Evolutionary conservation across 2,329 filamentous ascomycete species (phyloP).

Genomic region (Cordyceps javanica): DNA sequence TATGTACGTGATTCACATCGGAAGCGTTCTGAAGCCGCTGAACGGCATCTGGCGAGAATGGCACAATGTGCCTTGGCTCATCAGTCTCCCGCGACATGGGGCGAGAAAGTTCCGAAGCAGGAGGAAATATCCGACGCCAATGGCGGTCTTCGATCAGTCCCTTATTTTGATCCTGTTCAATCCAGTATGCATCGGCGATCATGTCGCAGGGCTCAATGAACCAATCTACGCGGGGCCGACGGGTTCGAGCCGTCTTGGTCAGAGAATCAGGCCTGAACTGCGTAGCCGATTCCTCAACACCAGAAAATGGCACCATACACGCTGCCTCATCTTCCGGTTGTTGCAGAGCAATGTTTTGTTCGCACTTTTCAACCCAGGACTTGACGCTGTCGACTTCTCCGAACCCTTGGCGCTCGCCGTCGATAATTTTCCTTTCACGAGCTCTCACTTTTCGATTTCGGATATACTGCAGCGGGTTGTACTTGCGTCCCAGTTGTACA

Average conservation of each 20-base stretch:
- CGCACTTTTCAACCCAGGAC: conserved; percentile 69
- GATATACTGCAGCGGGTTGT: conserved; percentile 90
- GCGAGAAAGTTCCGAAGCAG: conserved; percentile 23
- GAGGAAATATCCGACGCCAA: conserved; percentile 65
- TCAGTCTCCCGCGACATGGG: conserved; percentile 27
- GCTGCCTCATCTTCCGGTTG: conserved; percentile 19
- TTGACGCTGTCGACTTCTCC: conserved; percentile 64
- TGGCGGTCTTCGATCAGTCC: conserved; percentile 72
- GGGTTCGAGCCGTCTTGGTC: conserved; percentile 50
- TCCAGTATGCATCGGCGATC: conserved; percentile 84
- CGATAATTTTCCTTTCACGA: conserved; percentile 67
- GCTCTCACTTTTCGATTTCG: conserved; percentile 82
- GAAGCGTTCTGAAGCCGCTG: conserved; percentile 20
- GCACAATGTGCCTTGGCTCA: conserved; percentile 19
- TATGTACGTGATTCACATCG: conserved; percentile 6
- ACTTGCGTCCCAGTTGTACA: conserved; percentile 55
- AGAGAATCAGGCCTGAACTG: conserved; percentile 38
- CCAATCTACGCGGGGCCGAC: conserved; percentile 79
- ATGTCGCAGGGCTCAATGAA: conserved; percentile 75
- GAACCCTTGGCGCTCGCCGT: conserved; percentile 72
- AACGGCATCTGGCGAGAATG: conserved; percentile 21
- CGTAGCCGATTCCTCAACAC: conserved; percentile 38
- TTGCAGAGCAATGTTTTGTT: conserved; percentile 21
- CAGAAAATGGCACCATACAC: conserved; percentile 38
- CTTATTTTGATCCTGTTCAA: conserved; percentile 77